Base-by-base conservation (phyloP, 345 rosid genomes). In the Arabidopsis suecica region DNA sequence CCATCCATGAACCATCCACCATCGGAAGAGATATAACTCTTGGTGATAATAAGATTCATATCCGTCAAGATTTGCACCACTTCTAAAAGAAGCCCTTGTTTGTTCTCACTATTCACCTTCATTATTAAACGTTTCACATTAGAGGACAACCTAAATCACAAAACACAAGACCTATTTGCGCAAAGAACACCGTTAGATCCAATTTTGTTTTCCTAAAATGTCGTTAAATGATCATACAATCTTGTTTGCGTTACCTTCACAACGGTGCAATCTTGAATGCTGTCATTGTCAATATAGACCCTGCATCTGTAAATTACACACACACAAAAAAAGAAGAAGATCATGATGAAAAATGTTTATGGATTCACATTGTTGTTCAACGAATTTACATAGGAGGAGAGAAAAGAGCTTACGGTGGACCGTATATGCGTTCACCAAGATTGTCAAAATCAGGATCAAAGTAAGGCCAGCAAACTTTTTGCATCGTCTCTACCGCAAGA, bases 1-100 rank as follows among this genome's bases (percentile, higher is more conserved):
- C 97, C 97, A 67, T 89, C 91, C 96, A 91, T 88, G 81, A 88
- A 86, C 96, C 96, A 91, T 44, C 89, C 88, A 34, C 87, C 91
- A 71, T 91, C 96, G 1, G 86, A 89, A 68, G 97, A 86, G 68
- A 91, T 87, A 79, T 89, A 91, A 63, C 89, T 69, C 37, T 89
- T 91, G 37, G 79, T 78, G 59, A 89, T 86, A 53, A 73, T 74
- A 20, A 91, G 87, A 63, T 91, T 88, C 80, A 89, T 73, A 64
- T 91, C 95, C 7, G 96, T 88, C 71, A 91, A 78, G 62, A 89
- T 81, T 57, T 89, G 93, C 33, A 91, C 93, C 53, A 88, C 88
- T 81, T 88, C 93, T 37, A 91, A 81, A 80, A 88, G 93, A 67
- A 91, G 84, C 56, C 91, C 93, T 49, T 88, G 91, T 66, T 88